These are phyloP conservation scores for Nissolia schottii DNA, from an alignment of 306 rosid species.

Conservation along the genomic window DNA sequence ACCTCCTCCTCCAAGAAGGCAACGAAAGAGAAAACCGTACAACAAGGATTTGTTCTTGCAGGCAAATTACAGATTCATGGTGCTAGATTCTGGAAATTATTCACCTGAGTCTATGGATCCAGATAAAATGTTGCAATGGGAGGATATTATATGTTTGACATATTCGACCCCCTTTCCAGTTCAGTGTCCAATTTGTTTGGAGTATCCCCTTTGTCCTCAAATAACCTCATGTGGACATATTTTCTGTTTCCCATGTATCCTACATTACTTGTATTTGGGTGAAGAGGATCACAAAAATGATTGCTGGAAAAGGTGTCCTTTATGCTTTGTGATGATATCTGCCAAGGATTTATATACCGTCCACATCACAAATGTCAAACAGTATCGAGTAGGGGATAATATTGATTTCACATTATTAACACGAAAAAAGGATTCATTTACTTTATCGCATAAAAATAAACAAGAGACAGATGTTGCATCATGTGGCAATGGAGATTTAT, in stretches of 20 bases:
- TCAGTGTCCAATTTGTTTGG: slow-evolving; percentile 97
- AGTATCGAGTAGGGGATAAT: slow-evolving; percentile 60
- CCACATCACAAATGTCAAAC: slow-evolving; percentile 66
- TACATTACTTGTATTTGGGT: slow-evolving; percentile 79
- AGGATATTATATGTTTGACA: slow-evolving; percentile 79
- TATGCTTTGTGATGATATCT: slow-evolving; percentile 87
- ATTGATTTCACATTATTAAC: slow-evolving; percentile 63
- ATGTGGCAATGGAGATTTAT: slow-evolving; percentile 27
- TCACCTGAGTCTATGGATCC: slow-evolving; percentile 71
- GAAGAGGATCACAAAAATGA: slow-evolving; percentile 89
- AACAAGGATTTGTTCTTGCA: slow-evolving; percentile 90
- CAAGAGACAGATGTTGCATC: slow-evolving; percentile 35
- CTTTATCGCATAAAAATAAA: slow-evolving; percentile 42
- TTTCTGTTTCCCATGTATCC: slow-evolving; percentile 90
- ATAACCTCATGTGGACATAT: slow-evolving; percentile 96
- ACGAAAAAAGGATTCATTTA: slow-evolving; percentile 61
- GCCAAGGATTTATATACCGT: slow-evolving; percentile 80
- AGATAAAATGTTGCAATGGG: slow-evolving; percentile 94
- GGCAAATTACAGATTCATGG: slow-evolving; percentile 90
- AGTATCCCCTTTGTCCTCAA: slow-evolving; percentile 85
- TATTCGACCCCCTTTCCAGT: slow-evolving; percentile 68
- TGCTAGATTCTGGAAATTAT: slow-evolving; percentile 72
- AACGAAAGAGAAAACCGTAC: slow-evolving; percentile 69
- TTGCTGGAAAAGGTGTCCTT: slow-evolving; percentile 90
- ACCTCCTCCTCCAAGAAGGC: slow-evolving; percentile 81